Base-by-base conservation (phyloP, 495 filamentous ascomycete species). In the Penicillium pancosmium region DNA sequence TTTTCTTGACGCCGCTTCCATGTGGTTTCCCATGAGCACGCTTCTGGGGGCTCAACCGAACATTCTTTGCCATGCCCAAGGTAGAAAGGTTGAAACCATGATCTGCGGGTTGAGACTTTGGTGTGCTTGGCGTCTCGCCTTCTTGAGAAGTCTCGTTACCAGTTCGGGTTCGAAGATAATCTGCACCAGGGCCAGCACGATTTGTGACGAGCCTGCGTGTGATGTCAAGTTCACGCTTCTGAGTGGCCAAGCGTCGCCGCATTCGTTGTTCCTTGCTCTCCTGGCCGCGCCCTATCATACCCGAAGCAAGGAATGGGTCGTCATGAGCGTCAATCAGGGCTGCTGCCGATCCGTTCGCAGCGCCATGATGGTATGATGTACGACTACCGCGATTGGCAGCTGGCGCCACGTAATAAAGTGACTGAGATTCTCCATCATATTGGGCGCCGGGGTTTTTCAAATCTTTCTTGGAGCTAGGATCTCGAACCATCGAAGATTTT, bases 141-240 rank as follows among this genome's bases (percentile, higher is more conserved):
- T 19, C 7, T 11, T 46, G 23, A 12, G 54, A 53, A 27, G 49
- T 38, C 33, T 71, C 68, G 15, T 73, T 69, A 15, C 56, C 62
- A 18, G 67, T 69, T 46, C 71, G 67, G n/a, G 62, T 70, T n/a
- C 81, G 78, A 73, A 94, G 84, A 74, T 96, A 96, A 53, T 94
- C 89, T 44, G 83, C 85, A 3, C 91, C 92, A 0, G 89, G 80
- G 12, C 88, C 87, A 51, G 88, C 88, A 2, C 81, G 78, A 5
- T 79, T 78, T 18, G 72, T 57, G 25, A 80, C 80, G 8, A 98
- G 81, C 58, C 82, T 86, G 63, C 84, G 83, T 23, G 87, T 87
- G 50, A 98, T 86, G 48, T 96, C 90, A 8, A 86, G 80, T 71
- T 98, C 94, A 58, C 86, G 88, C 66, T 97, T 86, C 53, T 88